Evolutionary conservation across 2,329 filamentous ascomycete genomes (phyloP).

Genomic region (Lasiodiplodia theobromae): DNA sequence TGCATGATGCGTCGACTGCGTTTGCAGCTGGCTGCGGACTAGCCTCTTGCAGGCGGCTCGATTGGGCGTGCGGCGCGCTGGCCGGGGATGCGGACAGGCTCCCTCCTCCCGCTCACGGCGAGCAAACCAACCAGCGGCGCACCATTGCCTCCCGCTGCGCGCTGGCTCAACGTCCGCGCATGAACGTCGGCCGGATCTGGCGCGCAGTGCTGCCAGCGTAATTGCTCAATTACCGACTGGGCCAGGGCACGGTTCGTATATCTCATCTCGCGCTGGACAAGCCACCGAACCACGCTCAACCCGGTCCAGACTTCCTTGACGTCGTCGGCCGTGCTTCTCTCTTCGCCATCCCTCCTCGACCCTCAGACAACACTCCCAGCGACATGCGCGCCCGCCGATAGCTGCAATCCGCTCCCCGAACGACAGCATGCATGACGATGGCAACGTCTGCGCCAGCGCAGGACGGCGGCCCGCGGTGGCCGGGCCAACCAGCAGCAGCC

Average conservation of each 20-base stretch:
- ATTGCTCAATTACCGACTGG: constrained; percentile 26
- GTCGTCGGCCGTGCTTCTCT: constrained; percentile 19
- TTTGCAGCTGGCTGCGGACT: neutral
- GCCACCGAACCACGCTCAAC: constrained; percentile 27
- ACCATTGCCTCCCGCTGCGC: constrained; percentile 1
- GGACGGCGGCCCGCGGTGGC: constrained; percentile 36
- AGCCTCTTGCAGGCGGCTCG: constrained; percentile 3
- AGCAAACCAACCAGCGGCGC: neutral
- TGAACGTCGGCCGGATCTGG: constrained; percentile 5
- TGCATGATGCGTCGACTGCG: constrained; percentile 15
- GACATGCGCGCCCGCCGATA: constrained; percentile 16
- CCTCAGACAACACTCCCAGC: neutral
- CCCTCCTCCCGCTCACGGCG: neutral
- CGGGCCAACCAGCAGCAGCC: constrained; percentile 38
- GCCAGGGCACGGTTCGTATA: constrained; percentile 27
- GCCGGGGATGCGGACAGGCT: neutral
- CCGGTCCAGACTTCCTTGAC: constrained; percentile 29
- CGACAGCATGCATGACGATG: constrained; percentile 36
- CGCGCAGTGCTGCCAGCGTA: constrained; percentile 16
- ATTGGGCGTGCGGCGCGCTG: neutral
- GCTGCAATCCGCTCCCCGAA: constrained; percentile 1
- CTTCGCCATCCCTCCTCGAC: constrained; percentile 11
- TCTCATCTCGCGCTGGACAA: constrained; percentile 24
- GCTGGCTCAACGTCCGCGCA: constrained; percentile 20
- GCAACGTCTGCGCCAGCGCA: constrained; percentile 43